phyloP scores from a whole-genome alignment of 768 basidiomycete genomes.

The Agrocybe chaxingu region DNA sequence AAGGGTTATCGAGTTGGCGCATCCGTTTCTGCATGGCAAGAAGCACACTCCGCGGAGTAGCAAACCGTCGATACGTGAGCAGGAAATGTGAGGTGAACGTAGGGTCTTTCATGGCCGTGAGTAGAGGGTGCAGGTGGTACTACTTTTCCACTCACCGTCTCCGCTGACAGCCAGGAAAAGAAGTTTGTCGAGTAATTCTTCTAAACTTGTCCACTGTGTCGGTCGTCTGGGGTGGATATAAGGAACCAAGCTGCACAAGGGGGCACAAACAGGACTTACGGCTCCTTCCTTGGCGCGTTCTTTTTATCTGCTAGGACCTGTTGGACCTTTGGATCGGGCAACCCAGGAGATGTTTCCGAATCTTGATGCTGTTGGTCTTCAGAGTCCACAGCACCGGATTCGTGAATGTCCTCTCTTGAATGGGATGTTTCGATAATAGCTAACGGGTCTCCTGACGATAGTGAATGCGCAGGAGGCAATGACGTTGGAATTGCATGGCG shows the following conservation, averaged over 20 bases:
- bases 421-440: slow-evolving; percentile 37
- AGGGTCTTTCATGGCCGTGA: slow-evolving; percentile 46
- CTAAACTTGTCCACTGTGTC: slow-evolving; percentile 70
- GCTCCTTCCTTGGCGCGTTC: slow-evolving; percentile 43
- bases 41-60: slow-evolving; percentile 74
- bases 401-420: slow-evolving; percentile 6
- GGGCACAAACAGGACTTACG: slow-evolving; percentile 35
- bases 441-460: slow-evolving; percentile 52
- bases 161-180: slow-evolving; percentile 81
- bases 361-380: slow-evolving; percentile 11
- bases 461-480: slow-evolving; percentile 47
- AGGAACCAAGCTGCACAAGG: slow-evolving; percentile 1
- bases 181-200: slow-evolving; percentile 79
- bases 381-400: background rate
- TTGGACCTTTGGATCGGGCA: slow-evolving; percentile 15
- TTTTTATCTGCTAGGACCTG: slow-evolving; percentile 25
- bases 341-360: slow-evolving; percentile 11
- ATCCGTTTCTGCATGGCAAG: slow-evolving; percentile 87
- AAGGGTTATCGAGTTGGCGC: slow-evolving; percentile 68
- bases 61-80: slow-evolving; percentile 80
- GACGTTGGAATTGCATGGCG: background rate
- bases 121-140: background rate
- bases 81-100: slow-evolving; percentile 78
- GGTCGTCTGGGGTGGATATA: slow-evolving; percentile 36
- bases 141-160: slow-evolving; percentile 52